phyloP scores from a whole-genome alignment of 148 eudicot genomes.

The Spergularia bocconei region DNA sequence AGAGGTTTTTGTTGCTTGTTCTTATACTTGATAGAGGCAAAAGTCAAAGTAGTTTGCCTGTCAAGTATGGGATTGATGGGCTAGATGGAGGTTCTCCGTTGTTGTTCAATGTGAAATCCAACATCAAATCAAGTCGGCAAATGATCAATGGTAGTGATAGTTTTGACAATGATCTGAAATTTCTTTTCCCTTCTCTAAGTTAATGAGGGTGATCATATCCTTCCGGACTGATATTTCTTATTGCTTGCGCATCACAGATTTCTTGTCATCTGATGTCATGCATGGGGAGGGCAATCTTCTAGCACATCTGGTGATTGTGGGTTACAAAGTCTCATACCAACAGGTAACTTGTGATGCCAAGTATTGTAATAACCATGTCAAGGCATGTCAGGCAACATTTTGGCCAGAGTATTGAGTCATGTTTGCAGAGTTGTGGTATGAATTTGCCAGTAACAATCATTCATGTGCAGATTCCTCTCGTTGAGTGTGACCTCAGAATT shows the following conservation, averaged over 20 bases:
- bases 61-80: constrained; percentile 93
- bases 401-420: neutral
- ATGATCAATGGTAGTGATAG: constrained; percentile 57
- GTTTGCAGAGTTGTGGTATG: neutral
- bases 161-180: neutral
- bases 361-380: neutral
- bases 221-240: constrained; percentile 16
- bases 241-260: constrained; percentile 43
- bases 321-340: constrained; percentile 78
- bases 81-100: constrained; percentile 96
- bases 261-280: constrained; percentile 84
- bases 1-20: constrained; percentile 85
- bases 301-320: constrained; percentile 79
- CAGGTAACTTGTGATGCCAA: constrained; percentile 48
- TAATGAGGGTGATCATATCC: constrained; percentile 6
- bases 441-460: constrained; percentile 18
- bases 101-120: constrained; percentile 60
- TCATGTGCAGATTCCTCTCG: constrained; percentile 60
- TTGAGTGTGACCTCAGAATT: constrained; percentile 74
- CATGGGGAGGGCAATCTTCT: constrained; percentile 95
- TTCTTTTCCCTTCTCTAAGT: constrained; percentile 9
- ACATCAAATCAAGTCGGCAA: constrained; percentile 74
- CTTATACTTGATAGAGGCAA: constrained; percentile 86
- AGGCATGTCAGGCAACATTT: neutral
- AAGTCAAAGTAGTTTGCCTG: constrained; percentile 69